A percentile compares a stretch with the other conserved stretches of the same genome.
Conservation (phyloP, 345 rosid species). For the Populus alba region DNA sequence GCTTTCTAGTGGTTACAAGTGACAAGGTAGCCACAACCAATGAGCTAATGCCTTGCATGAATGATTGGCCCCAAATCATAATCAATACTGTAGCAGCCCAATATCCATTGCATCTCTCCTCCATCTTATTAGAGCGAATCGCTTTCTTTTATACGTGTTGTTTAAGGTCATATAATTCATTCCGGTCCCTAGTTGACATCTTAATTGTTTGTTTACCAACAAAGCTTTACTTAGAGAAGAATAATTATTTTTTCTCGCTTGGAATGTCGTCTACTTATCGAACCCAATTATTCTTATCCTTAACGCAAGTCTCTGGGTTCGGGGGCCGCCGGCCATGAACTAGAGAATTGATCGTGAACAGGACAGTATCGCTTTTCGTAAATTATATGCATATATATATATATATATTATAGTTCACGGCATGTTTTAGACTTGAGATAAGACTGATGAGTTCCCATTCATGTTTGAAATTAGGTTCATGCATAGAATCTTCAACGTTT, state of each 20-base stretch:
- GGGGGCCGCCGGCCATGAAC: neutral
- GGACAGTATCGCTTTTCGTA: neutral
- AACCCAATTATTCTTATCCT: neutral
- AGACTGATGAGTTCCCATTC: neutral
- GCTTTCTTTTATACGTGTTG: neutral
- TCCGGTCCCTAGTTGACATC: neutral
- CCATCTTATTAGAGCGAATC: neutral
- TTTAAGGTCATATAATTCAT: neutral
- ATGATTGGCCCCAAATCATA: constrained; percentile 21
- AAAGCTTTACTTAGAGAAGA: neutral
- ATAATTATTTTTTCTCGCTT: neutral
- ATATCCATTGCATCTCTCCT: neutral
- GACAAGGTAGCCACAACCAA: constrained; percentile 16
- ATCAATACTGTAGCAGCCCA: neutral
- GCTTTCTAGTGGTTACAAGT: constrained; percentile 12
- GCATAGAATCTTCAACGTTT: neutral
- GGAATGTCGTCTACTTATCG: neutral
- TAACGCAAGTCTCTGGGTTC: neutral
- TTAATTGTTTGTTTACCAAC: constrained; percentile 2
- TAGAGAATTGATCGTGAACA: neutral
- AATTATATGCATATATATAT: neutral
- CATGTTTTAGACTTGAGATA: neutral
- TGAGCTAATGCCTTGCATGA: neutral
- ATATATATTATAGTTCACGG: neutral
- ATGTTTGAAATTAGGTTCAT: neutral